phyloP scores from a whole-genome alignment of 2,329 filamentous ascomycete genomes.

The Lasiodiplodia sp. region DNA sequence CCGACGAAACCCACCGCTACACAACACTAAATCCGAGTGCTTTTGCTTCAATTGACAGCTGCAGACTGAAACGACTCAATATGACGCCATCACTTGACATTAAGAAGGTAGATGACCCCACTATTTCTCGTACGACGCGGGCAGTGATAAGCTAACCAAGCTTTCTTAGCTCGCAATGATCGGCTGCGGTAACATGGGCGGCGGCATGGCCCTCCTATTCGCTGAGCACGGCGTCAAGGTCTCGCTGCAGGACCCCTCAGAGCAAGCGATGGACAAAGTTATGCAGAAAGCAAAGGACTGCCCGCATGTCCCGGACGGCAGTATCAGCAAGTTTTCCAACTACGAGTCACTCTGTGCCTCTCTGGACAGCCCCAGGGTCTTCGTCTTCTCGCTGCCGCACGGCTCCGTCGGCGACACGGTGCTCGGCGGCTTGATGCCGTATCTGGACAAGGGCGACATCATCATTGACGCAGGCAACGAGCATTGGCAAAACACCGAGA shows the following conservation, averaged over 20 bases:
- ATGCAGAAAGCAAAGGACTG: slow-evolving; percentile 50
- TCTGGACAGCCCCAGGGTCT: slow-evolving; percentile 57
- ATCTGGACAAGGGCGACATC: slow-evolving; percentile 67
- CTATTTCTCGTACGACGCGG: neutral
- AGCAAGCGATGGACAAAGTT: slow-evolving; percentile 56
- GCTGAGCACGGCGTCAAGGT: slow-evolving; percentile 64
- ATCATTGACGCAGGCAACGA: slow-evolving; percentile 75
- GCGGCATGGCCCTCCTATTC: slow-evolving; percentile 65
- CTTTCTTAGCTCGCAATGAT: slow-evolving; percentile 60
- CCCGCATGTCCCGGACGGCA: neutral
- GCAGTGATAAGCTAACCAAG: neutral
- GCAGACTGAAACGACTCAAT: neutral
- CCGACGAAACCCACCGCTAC: neutral
- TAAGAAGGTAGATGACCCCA: slow-evolving; percentile 13
- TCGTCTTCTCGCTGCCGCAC: slow-evolving; percentile 63
- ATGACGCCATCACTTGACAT: slow-evolving; percentile 22
- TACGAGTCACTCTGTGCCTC: slow-evolving; percentile 60
- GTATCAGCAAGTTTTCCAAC: slow-evolving; percentile 42
- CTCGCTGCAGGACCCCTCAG: slow-evolving; percentile 62
- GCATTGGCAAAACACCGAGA: slow-evolving; percentile 69
- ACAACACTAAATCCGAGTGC: neutral
- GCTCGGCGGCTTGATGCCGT: slow-evolving; percentile 55
- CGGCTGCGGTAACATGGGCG: slow-evolving; percentile 67
- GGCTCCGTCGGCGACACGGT: slow-evolving; percentile 57
- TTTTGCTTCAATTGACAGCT: neutral